Percentiles rank a stretch among this genome's conserved stretches.
Evolutionary conservation across 345 rosid genomes (phyloP).

Genomic region (Eutrema yunnanense): DNA sequence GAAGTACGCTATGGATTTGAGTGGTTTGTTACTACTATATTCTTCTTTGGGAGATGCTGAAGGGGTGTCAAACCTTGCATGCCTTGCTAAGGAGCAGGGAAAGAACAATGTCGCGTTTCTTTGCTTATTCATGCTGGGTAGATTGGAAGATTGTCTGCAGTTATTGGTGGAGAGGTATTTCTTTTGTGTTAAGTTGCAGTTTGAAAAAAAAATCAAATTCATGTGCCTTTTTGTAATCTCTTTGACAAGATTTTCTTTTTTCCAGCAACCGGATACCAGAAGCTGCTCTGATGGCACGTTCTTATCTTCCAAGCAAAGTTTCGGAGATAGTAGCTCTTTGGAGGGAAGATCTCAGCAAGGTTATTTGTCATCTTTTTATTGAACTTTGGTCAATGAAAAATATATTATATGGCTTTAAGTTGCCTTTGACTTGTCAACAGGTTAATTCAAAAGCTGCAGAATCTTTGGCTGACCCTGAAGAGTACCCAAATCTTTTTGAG

Average conservation of each 20-base stretch:
- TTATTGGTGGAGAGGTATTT: slow-evolving; percentile 86
- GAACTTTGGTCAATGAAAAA: not conserved
- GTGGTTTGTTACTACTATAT: slow-evolving; percentile 90
- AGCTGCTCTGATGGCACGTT: slow-evolving; percentile 98
- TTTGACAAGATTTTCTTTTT: slow-evolving; percentile 27
- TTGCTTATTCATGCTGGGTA: slow-evolving; percentile 90
- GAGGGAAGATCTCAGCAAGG: slow-evolving; percentile 95
- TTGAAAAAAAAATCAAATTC: not conserved
- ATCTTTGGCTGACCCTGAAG: slow-evolving; percentile 96
- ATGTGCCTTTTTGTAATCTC: not conserved
- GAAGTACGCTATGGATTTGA: slow-evolving; percentile 86
- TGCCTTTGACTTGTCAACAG: slow-evolving; percentile 35
- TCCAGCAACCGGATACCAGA: slow-evolving; percentile 98
- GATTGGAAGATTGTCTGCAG: slow-evolving; percentile 90
- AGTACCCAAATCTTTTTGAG: slow-evolving; percentile 93
- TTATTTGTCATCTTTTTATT: slow-evolving; percentile 19
- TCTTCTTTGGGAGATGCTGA: slow-evolving; percentile 96
- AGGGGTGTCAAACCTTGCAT: slow-evolving; percentile 74
- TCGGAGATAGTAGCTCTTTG: slow-evolving; percentile 90
- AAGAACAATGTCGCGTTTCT: slow-evolving; percentile 96
- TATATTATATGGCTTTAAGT: not conserved
- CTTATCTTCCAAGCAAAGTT: slow-evolving; percentile 98
- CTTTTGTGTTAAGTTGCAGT: slow-evolving; percentile 1
- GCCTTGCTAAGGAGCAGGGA: slow-evolving; percentile 90
- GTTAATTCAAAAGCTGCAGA: slow-evolving; percentile 98